A percentile compares a stretch with the other conserved stretches of the same genome.
These are phyloP conservation scores for Apiotrichum mycotoxinovorans DNA, from an alignment of 1,284 basidiomycete species.

Conservation along the genomic window DNA sequence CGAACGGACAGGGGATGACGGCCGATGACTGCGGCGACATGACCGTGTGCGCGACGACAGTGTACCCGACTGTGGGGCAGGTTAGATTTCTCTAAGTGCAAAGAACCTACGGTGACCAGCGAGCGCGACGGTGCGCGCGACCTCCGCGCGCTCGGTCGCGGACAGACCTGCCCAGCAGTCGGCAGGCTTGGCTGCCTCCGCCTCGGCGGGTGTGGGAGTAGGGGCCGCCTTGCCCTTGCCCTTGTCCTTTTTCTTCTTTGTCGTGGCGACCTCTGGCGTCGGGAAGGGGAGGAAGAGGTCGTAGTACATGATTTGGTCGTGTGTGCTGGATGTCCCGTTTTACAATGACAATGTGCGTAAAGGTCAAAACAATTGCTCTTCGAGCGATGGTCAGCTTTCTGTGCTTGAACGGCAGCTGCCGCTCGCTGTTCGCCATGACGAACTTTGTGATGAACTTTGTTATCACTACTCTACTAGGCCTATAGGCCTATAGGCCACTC, in stretches of 20 bases:
- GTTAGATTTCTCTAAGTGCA: not conserved
- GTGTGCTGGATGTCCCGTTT: not conserved
- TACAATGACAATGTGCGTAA: no score
- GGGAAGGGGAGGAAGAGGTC: slow-evolving; percentile 49
- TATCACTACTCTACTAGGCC: not conserved
- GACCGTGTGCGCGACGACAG: slow-evolving; percentile 42
- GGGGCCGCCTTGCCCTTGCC: slow-evolving; percentile 36
- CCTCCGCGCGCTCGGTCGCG: slow-evolving; percentile 30
- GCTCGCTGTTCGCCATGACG: not conserved
- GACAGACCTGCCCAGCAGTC: slow-evolving; percentile 43
- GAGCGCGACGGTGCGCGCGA: slow-evolving; percentile 34
- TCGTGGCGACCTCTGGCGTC: slow-evolving; percentile 13
- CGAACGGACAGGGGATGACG: slow-evolving; percentile 38
- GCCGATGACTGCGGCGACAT: slow-evolving; percentile 27
- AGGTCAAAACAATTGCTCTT: no score
- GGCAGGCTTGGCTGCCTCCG: not conserved
- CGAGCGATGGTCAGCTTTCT: no score
- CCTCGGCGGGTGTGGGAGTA: not conserved
- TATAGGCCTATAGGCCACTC: no score
- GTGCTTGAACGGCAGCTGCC: no score
- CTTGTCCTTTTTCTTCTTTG: slow-evolving; percentile 33
- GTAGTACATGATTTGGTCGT: slow-evolving; percentile 40
- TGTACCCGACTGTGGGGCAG: slow-evolving; percentile 46
- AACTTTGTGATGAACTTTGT: not conserved
- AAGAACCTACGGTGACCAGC: slow-evolving; percentile 40